Conservation (phyloP, 2,329 filamentous ascomycete genomes). For the Aspergillus sp. region DNA sequence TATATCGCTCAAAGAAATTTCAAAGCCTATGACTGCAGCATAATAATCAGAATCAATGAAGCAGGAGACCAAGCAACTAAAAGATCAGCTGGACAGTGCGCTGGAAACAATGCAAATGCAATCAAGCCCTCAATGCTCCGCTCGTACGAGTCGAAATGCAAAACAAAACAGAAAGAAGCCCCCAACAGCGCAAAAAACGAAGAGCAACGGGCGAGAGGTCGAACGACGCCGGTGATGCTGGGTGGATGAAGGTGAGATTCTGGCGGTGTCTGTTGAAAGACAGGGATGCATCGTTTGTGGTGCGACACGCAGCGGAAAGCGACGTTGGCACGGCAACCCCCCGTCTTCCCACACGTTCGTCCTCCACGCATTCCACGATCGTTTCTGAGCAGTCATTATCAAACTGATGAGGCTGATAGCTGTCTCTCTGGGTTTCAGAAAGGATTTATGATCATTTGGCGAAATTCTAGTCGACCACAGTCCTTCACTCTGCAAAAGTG, state of each 20-base stretch:
- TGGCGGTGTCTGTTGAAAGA: background rate
- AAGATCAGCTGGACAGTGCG: background rate
- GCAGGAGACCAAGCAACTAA: background rate
- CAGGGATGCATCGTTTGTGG: slow-evolving; percentile 11
- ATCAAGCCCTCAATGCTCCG: background rate
- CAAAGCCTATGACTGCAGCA: no score
- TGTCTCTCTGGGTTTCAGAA: no score
- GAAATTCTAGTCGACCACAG: no score
- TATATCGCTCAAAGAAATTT: no score
- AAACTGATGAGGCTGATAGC: no score
- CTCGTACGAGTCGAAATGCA: background rate
- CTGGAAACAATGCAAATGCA: background rate
- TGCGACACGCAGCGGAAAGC: slow-evolving; percentile 10
- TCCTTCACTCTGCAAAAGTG: no score
- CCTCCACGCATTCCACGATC: no score
- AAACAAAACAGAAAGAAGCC: background rate
- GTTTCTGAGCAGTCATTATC: no score
- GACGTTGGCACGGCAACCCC: slow-evolving; percentile 22
- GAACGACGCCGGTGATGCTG: background rate
- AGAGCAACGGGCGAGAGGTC: background rate
- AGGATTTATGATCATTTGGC: no score
- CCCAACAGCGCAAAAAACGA: background rate
- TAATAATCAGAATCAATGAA: slow-evolving; percentile 3
- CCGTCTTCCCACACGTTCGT: no score
- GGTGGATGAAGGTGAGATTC: no score